Evolutionary conservation across 148 eudicot genomes (phyloP), one percentile per base, ranked within the genome.

Genomic region (Nyssa sinensis): DNA sequence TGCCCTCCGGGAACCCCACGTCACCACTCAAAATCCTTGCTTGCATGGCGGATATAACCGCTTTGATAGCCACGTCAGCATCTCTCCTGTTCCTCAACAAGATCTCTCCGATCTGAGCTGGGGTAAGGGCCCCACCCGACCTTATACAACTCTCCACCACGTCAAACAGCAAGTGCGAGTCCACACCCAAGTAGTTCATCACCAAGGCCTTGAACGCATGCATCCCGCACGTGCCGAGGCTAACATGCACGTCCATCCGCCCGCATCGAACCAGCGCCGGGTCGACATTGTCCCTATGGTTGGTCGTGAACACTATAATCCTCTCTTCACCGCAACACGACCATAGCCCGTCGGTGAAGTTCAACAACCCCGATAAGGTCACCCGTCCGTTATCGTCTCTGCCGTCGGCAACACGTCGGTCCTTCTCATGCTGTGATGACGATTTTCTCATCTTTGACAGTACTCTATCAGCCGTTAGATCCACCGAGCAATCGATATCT

Each of bases 281-380:
- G 64, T 81, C 84, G 35, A 82, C 70, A n/a, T 62, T 64, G 64
- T 77, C 78, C 34, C 68, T 57, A 51, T 81, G 71, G 24, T 77
- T 81, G 7, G 84, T 81, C 11, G 84, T 81, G 67, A 81, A 81
- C 5, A 81, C 77, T 10, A 81, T 72, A 11, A 81, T 65, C 30
- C 76, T 65, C 81, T 82, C 84, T 23, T 75, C 78, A 1, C 84
- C 84, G 12, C 84, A 82, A 39, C 81, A 78, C 24, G 84, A 82
- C 84, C 84, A 82, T 9, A 82, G 69, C 17, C 84, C 84, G 51
- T 82, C 84, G 1, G 84, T 78, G 27, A 82, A 82, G 49, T 78
- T 82, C 66, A 82, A 23, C 47, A 82, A 51, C 34, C 84, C 84
- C 0, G 84, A 82, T 19, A 82, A 31, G 5, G 84, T 82, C 35